Evolutionary conservation across 345 rosid species (phyloP).

Genomic region (Hibiscus trionum): DNA sequence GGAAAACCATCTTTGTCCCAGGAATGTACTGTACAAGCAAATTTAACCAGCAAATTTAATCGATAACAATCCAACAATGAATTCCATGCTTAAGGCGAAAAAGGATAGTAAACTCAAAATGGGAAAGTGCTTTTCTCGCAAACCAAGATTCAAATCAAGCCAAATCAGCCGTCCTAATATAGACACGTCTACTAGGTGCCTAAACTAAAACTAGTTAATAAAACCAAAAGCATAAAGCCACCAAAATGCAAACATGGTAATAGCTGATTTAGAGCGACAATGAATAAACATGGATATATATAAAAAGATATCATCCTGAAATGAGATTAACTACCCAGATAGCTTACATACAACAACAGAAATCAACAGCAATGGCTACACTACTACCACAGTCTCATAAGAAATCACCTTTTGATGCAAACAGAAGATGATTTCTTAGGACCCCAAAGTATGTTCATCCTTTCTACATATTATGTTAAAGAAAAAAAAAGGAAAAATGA

Average conservation of each 20-base stretch:
- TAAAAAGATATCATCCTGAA: not conserved
- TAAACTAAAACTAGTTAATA: not conserved
- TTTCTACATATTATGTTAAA: not conserved
- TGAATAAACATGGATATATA: not conserved
- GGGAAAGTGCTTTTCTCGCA: not conserved
- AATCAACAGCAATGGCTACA: not conserved
- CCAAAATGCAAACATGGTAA: not conserved
- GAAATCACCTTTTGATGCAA: not conserved
- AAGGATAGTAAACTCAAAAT: not conserved
- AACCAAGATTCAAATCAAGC: not conserved
- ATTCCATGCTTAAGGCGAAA: not conserved
- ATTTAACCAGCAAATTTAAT: not conserved
- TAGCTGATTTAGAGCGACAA: not conserved
- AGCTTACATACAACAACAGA: not conserved
- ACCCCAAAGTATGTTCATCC: not conserved
- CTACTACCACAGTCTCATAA: not conserved
- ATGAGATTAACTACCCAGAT: not conserved
- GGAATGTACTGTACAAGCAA: conserved; percentile 53
- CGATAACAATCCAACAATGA: not conserved
- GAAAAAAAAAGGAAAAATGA: no score
- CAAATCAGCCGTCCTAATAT: not conserved
- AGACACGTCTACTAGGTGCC: not conserved
- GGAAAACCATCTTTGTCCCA: conserved; percentile 83
- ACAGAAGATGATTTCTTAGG: not conserved
- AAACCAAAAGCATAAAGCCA: not conserved